Evolutionary conservation across 2,329 filamentous ascomycete species (phyloP), one percentile per base, ranked within the genome.

Genomic region (Fusarium redolens): DNA sequence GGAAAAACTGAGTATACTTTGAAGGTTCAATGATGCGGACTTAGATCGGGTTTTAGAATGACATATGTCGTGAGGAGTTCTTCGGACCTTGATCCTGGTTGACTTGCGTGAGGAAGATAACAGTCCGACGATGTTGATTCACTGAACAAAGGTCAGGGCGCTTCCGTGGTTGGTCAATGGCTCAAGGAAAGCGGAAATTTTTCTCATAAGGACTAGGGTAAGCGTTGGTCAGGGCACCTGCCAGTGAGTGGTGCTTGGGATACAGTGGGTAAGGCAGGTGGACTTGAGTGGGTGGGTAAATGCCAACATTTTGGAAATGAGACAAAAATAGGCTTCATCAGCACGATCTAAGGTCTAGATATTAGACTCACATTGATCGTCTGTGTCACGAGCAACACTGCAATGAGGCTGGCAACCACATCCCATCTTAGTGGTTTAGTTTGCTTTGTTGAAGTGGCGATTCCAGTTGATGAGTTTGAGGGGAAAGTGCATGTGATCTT

Each of bases 71-170:
- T 68, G 63, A 74, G 54, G 57, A 65, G 52, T 57, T 45, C 45
- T 54, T 64, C 50, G 52, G 55, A 40, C 72, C 74, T 75, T 74
- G 72, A 73, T 69, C 75, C 75, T 68, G 59, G 75, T 56, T 67
- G 52, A 47, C 30, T 57, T 65, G 48, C 43, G 54, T 65, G 61
- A 55, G 45, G 37, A 61, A 58, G 52, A 50, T 51, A 50, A 30
- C 60, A 55, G 47, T 37, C 41, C 51, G 25, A 41, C 50, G 37
- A 57, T 48, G 45, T 58, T 45, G 58, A 55, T 55, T 31, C 40
- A 40, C 31, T 50, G 67, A 69, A 51, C 41, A 72, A 65, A 63
- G 41, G 50, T 58, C 65, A 37, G 50, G 54, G 51, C 51, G 60
- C 37, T 73, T 65, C 14, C 18, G 25, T 57, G 31, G 55, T 50